Evolutionary conservation across 164 flowering plant species (phyloP), one percentile per base, ranked within the genome.

Genomic region (Piper longum): DNA sequence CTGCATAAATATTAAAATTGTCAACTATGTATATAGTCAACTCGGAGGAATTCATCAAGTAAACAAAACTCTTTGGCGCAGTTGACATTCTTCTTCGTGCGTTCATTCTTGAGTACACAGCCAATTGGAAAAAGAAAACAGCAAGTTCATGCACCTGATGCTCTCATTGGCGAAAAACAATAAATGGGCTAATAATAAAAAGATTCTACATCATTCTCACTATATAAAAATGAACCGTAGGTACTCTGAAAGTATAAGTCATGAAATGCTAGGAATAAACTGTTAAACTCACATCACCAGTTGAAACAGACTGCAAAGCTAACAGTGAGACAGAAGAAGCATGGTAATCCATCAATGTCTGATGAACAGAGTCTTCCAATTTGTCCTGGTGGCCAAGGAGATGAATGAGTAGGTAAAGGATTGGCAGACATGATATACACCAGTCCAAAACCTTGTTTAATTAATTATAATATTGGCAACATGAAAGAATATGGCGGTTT

Each of bases 241-340:
- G 8, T 13, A 9, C 12, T 5, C 16, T 26, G 60, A 26, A 7
- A 26, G 41, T 4, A 6, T 26, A 14, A 60, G 14, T 16, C 26
- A 60, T 39, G 14, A 36, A 41, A 41, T 4, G 62, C 43, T 16
- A 40, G 16, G 42, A 42, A 7, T 16, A 18, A 41, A 44, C n/a
- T 68, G 57, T 41, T 45, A n/a, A 59, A 81, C 92, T 84, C 72
- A 93, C 98, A 71, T 89, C 83, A 52, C 72, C 86, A 56, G 85
- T 73, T 60, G 90, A 75, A 67, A 92, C 95, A 43, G 98, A 74
- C 51, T 76, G 81, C 41, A 90, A 75, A 62, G 87, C 71, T 58
- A 93, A 73, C 62, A 88, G 89, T 52, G 84, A 73, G 62, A 93
- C 98, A 13, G 97, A 83, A 40, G 92, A 89, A 63, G 81, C 69